Evolutionary conservation across 1,284 basidiomycete species (phyloP).

Genomic region (Pisolithus thermaeus): DNA sequence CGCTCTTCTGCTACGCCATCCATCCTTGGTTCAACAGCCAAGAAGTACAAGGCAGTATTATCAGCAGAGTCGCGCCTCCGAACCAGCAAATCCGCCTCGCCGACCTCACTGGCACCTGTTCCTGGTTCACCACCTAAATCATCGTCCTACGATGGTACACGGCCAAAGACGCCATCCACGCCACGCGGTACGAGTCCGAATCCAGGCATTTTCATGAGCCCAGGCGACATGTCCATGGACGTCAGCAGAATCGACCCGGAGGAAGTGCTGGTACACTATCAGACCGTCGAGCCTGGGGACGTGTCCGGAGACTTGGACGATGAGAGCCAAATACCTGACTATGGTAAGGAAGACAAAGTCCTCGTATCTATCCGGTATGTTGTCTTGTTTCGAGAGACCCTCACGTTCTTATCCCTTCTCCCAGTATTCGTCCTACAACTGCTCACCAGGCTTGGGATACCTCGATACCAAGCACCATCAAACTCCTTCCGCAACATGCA

Average conservation of each 20-base stretch:
- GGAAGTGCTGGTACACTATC: conserved; percentile 66
- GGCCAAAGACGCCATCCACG: conserved; percentile 52
- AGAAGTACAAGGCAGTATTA: conserved; percentile 62
- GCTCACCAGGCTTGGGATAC: conserved; percentile 52
- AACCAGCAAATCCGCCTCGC: conserved; percentile 28
- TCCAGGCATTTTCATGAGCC: conserved; percentile 39
- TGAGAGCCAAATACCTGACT: conserved; percentile 42
- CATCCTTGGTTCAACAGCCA: conserved; percentile 43
- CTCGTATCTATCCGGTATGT: conserved; percentile 78
- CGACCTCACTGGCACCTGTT: conserved; percentile 38
- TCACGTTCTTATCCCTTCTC: neutral
- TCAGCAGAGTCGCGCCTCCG: conserved; percentile 54
- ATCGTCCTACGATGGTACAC: conserved; percentile 29
- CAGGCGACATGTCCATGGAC: conserved; percentile 59
- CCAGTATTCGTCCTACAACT: conserved; percentile 65
- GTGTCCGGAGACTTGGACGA: conserved; percentile 57
- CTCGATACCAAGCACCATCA: conserved; percentile 42
- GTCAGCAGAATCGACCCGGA: conserved; percentile 73
- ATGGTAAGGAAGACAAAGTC: conserved; percentile 76
- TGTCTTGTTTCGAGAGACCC: conserved; percentile 9
- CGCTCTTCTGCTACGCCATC: conserved; percentile 28
- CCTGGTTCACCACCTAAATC: conserved; percentile 50
- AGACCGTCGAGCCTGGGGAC: conserved; percentile 64
- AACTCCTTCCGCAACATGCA: conserved; percentile 51
- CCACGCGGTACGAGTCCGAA: conserved; percentile 42